These are phyloP conservation scores for Tolypocladium tundrense DNA, from an alignment of 2,329 filamentous ascomycete species.

Conservation along the genomic window DNA sequence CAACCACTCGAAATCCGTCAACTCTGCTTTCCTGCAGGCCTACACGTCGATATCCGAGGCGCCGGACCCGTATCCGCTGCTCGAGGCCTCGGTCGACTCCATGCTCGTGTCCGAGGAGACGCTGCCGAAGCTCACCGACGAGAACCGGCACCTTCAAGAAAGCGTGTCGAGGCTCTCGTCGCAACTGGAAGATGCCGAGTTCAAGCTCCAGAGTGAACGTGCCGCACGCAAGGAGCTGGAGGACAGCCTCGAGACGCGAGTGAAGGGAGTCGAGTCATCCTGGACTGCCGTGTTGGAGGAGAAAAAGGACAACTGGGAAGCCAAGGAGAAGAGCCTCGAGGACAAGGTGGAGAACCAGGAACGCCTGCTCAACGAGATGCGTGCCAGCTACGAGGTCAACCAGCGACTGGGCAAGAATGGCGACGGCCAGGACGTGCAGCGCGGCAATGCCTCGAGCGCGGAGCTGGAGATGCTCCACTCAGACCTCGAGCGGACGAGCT, in stretches of 20 bases:
- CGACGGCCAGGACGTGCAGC: constrained; percentile 45
- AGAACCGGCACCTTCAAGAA: constrained; percentile 79
- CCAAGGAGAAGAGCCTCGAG: constrained; percentile 82
- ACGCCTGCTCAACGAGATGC: constrained; percentile 82
- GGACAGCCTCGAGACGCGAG: constrained; percentile 62
- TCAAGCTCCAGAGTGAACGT: constrained; percentile 68
- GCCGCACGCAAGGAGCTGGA: constrained; percentile 65
- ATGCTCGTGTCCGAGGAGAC: constrained; percentile 88
- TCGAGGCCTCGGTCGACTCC: constrained; percentile 93
- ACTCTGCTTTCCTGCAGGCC: constrained; percentile 83
- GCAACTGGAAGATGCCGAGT: constrained; percentile 76
- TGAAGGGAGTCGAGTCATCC: constrained; percentile 81
- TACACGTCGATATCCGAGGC: constrained; percentile 93
- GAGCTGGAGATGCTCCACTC: constrained; percentile 90
- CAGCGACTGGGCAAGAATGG: constrained; percentile 73
- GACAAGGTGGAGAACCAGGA: constrained; percentile 95
- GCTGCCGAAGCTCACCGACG: constrained; percentile 75
- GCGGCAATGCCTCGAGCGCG: constrained; percentile 65
- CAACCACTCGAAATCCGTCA: constrained; percentile 89
- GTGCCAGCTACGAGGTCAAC: constrained; percentile 93
- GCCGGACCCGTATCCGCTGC: constrained; percentile 88
- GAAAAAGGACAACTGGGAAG: constrained; percentile 92
- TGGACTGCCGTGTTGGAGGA: constrained; percentile 87
- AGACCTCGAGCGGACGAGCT: constrained; percentile 81
- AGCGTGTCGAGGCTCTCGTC: constrained; percentile 64